Evolutionary conservation across 1,139 yeast genomes (phyloP), one percentile per base, ranked within the genome.

Genomic region (Kodamaea ohmeri): DNA sequence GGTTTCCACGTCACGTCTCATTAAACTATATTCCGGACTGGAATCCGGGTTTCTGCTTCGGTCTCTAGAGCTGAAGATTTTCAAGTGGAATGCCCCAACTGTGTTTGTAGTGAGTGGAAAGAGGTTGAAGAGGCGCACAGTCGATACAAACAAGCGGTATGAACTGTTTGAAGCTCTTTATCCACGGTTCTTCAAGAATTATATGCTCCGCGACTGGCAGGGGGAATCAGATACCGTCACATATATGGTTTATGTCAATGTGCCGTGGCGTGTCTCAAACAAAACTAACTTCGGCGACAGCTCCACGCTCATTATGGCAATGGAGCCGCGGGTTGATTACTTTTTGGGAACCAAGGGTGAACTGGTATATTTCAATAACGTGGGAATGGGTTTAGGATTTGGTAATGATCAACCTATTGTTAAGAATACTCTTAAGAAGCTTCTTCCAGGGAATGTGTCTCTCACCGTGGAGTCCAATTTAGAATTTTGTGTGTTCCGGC

Each of bases 71-170:
- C 76, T 83, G 45, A 87, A 83, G 48, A 86, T 83, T 0, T 82
- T 87, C 64, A 87, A 88, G 53, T 90, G 97, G 96, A 80, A 77
- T 48, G 95, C 96, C 0, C 96, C 96, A 0, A 79, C 96, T 0
- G 55, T 88, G 2, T 48, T 90, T 9, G 46, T 90, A 0, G 70
- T 90, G 0, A 73, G 79, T 4, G 97, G 97, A 0, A 73, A 68
- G 48, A 53, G 80, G 31, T 58, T 83, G 22, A 56, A 55, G 36
- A 39, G 56, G n/a, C 66, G 73, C 43, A 65, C 74, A 4, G 52
- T 55, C 1, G 56, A 58, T 2, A 57, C 67, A 19, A 76, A 76
- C 46, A 71, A 69, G 43, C 55, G 83, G 30, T 80, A 76, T 50
- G 65, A 65, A 24, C 61, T 63, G 24, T 83, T 83, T 49, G 67